Percentiles rank a stretch among this genome's conserved stretches.
phyloP scores from a whole-genome alignment of 495 filamentous ascomycete genomes.

The Neurospora sp. region DNA sequence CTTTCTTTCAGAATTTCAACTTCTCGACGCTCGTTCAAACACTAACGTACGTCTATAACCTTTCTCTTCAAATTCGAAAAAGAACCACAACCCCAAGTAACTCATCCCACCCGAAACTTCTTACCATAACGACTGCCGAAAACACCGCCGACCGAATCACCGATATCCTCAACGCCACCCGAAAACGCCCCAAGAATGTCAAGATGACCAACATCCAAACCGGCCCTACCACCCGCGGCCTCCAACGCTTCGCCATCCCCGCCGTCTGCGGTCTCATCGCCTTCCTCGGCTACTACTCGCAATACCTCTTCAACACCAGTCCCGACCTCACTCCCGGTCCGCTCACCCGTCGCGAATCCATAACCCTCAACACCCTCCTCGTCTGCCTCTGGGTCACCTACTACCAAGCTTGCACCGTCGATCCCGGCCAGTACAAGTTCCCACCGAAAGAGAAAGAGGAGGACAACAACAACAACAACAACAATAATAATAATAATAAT shows the following conservation, averaged over 20 bases:
- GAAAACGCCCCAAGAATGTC: neutral
- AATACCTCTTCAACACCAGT: conserved; percentile 59
- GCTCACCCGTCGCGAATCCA: conserved; percentile 47
- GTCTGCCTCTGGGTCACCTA: conserved; percentile 72
- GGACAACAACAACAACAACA: neutral
- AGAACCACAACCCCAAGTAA: neutral
- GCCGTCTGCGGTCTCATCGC: conserved; percentile 57
- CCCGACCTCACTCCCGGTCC: conserved; percentile 56
- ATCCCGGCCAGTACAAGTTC: conserved; percentile 56
- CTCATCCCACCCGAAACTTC: neutral
- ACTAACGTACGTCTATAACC: neutral
- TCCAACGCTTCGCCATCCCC: conserved; percentile 51
- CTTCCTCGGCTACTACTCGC: conserved; percentile 78
- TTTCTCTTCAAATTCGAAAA: neutral
- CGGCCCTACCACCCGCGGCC: conserved; percentile 18
- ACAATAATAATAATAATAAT: neutral
- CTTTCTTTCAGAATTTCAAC: neutral
- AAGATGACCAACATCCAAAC: conserved; percentile 17
- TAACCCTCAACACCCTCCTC: conserved; percentile 67
- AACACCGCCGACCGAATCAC: neutral
- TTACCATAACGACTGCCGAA: neutral
- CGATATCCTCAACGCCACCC: neutral
- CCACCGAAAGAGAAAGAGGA: conserved; percentile 11
- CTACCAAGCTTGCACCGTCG: conserved; percentile 60
- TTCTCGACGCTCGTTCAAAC: neutral